These are phyloP conservation scores for Castanea crenata DNA, from an alignment of 306 rosid species.

Conservation along the genomic window DNA sequence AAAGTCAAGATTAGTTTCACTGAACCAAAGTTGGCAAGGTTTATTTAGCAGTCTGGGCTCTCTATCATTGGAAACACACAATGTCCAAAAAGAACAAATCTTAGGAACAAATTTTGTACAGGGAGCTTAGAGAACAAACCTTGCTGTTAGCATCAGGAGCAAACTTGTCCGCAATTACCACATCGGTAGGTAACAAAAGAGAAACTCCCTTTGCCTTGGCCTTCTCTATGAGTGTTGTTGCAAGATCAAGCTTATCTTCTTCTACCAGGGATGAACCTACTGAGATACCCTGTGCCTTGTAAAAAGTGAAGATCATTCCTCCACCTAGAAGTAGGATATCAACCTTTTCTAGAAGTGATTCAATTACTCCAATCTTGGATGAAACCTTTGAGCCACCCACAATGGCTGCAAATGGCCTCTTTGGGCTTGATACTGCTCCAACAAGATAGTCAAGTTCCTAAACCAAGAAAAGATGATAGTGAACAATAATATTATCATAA, in stretches of 20 bases:
- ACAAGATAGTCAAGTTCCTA: conserved; percentile 99
- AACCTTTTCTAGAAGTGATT: conserved; percentile 85
- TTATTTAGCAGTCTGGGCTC: neutral
- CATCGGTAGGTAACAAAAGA: conserved; percentile 89
- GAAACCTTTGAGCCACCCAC: conserved; percentile 99
- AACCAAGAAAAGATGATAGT: conserved; percentile 17
- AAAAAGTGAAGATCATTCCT: conserved; percentile 99
- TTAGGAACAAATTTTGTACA: conserved; percentile 12
- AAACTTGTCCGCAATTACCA: conserved; percentile 90
- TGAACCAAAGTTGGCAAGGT: neutral
- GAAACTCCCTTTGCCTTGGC: conserved; percentile 97
- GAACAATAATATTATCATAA: neutral
- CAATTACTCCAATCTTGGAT: conserved; percentile 95
- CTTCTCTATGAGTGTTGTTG: conserved; percentile 75
- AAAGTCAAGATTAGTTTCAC: conserved; percentile 1
- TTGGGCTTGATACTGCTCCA: conserved; percentile 94
- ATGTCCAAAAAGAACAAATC: neutral
- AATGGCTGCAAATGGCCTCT: conserved; percentile 98
- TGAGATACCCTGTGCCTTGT: conserved; percentile 97
- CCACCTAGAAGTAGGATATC: conserved; percentile 96
- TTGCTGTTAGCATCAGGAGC: conserved; percentile 99
- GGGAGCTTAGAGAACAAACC: conserved; percentile 50
- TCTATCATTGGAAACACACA: neutral
- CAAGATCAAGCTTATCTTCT: conserved; percentile 89
- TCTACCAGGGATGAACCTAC: conserved; percentile 99